A percentile compares a stretch with the other conserved stretches of the same genome.
These are phyloP conservation scores for Boletus vermiculosoides DNA, from an alignment of 768 basidiomycete species.

Conservation along the genomic window DNA sequence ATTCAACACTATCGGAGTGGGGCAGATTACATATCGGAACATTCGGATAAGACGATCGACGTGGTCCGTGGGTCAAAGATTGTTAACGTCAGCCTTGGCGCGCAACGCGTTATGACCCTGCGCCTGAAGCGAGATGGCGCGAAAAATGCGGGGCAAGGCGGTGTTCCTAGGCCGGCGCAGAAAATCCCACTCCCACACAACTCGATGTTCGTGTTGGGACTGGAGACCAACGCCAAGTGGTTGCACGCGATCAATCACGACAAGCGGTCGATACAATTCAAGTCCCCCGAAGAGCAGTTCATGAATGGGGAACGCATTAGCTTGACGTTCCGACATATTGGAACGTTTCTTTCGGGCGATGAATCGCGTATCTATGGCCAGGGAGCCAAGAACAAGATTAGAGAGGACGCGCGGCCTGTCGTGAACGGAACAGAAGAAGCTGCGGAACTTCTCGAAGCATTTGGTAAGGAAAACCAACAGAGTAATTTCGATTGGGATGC, in stretches of 20 bases:
- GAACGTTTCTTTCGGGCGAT: slow-evolving; percentile 63
- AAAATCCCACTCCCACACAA: slow-evolving; percentile 76
- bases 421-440: slow-evolving; percentile 51
- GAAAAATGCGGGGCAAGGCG: slow-evolving; percentile 15
- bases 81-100: slow-evolving; percentile 80
- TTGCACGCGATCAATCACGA: slow-evolving; percentile 76
- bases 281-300: slow-evolving; percentile 53
- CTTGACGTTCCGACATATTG: slow-evolving; percentile 75
- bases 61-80: slow-evolving; percentile 70
- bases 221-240: slow-evolving; percentile 71
- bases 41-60: slow-evolving; percentile 86
- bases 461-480: slow-evolving; percentile 72
- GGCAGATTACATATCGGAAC: slow-evolving; percentile 81
- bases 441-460: slow-evolving; percentile 52
- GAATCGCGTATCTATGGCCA: slow-evolving; percentile 65
- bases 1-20: slow-evolving; percentile 81
- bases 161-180: slow-evolving; percentile 44
- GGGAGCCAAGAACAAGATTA: slow-evolving; percentile 65
- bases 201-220: slow-evolving; percentile 80
- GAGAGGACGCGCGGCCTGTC: slow-evolving; percentile 51
- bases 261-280: slow-evolving; percentile 57
- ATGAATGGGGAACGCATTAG: slow-evolving; percentile 70
- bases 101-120: slow-evolving; percentile 75
- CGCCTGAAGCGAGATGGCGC: slow-evolving; percentile 55
- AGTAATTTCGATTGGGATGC: slow-evolving; percentile 70